Conservation (phyloP, 805 yeast species). For the Pichia thaimueangensis region DNA sequence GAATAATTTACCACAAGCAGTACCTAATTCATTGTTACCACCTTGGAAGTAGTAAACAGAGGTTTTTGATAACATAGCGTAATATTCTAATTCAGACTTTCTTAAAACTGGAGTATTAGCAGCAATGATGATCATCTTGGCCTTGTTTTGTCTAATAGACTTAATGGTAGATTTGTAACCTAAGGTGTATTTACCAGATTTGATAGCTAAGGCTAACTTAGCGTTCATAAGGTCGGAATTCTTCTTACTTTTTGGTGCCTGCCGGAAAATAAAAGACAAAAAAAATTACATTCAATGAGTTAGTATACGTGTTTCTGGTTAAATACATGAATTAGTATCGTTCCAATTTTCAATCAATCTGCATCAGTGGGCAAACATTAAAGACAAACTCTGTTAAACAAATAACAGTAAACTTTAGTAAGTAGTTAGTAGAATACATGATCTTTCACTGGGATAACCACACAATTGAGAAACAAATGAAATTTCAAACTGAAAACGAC, state of each 20-base stretch:
- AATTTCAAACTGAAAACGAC: neutral
- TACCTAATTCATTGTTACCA: conserved; percentile 99
- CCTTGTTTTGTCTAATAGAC: conserved; percentile 98
- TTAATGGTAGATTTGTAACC: conserved; percentile 99
- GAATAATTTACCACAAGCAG: conserved; percentile 99
- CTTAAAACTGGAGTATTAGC: conserved; percentile 99
- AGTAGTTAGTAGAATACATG: too few species aligned
- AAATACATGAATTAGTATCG: too few species aligned
- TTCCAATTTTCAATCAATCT: neutral
- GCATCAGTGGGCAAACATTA: too few species aligned
- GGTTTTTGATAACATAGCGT: conserved; percentile 99
- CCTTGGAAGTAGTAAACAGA: conserved; percentile 98
- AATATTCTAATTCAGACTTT: conserved; percentile 99
- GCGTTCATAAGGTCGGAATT: conserved; percentile 92
- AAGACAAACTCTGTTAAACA: too few species aligned
- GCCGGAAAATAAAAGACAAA: conserved; percentile 4
- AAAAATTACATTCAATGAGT: neutral
- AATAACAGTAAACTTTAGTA: too few species aligned
- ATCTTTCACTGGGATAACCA: too few species aligned
- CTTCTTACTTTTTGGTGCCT: conserved; percentile 96
- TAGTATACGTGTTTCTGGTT: conserved; percentile 1
- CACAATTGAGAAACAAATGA: neutral
- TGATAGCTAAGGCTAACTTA: conserved; percentile 95
- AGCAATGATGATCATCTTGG: conserved; percentile 96
- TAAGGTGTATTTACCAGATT: conserved; percentile 99